Evolutionary conservation across 768 basidiomycete species (phyloP).

Genomic region (Tulasnella sp.): DNA sequence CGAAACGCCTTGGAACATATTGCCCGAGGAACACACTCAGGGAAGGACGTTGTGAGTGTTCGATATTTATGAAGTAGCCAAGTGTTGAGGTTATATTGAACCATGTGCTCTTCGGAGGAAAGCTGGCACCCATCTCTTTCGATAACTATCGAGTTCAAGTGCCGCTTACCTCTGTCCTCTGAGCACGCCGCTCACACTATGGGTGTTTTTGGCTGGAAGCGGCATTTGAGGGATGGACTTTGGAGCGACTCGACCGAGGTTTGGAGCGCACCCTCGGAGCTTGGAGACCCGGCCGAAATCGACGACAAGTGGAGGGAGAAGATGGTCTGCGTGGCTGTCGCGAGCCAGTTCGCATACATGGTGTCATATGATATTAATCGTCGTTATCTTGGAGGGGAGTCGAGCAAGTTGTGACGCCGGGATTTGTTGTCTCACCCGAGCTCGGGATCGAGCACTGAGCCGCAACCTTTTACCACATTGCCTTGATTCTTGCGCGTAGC

Average conservation of each 20-base stretch:
- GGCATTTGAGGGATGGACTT: not conserved
- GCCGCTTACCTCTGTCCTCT: not conserved
- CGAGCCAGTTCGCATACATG: not conserved
- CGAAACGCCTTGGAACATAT: not conserved
- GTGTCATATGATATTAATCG: not conserved
- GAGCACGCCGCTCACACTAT: not conserved
- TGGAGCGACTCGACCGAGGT: not conserved
- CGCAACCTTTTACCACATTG: no score
- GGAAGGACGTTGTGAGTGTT: no score
- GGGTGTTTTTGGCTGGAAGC: not conserved
- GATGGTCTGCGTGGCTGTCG: not conserved
- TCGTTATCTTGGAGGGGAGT: not conserved
- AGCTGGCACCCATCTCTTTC: not conserved
- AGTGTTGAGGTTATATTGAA: not conserved
- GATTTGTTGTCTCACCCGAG: no score
- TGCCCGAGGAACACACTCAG: not conserved
- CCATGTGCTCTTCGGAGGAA: not conserved
- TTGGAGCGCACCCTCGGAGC: not conserved
- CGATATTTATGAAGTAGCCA: no score
- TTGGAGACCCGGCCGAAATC: not conserved
- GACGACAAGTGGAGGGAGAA: constrained; percentile 9
- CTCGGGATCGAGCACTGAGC: no score
- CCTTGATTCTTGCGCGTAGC: no score
- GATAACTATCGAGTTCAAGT: not conserved
- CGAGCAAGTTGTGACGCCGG: not conserved